Evolutionary conservation across 352 stramenopile genomes (phyloP).

Genomic region (Phytophthora quininea): DNA sequence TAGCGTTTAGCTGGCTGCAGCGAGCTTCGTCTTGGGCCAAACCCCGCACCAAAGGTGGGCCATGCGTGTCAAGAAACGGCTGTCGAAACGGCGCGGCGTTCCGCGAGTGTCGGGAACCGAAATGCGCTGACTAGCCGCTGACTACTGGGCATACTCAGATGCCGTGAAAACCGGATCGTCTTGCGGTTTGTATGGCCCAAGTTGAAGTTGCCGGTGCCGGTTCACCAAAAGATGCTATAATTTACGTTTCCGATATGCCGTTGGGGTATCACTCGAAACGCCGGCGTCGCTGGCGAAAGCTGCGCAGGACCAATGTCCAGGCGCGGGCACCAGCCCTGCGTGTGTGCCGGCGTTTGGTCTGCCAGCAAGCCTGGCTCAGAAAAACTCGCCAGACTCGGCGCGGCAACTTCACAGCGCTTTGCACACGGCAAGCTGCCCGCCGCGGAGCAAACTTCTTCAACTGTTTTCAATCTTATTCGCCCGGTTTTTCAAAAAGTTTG

Average conservation of each 20-base stretch:
- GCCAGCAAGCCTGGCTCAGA: no score
- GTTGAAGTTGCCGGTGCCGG: neutral
- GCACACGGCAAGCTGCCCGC: no score
- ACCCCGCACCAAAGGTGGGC: neutral
- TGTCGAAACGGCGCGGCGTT: neutral
- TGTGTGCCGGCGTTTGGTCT: no score
- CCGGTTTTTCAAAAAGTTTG: neutral
- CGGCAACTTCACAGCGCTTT: no score
- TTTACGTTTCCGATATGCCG: slow-evolving; percentile 2
- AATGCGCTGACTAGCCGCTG: neutral
- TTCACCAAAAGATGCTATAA: slow-evolving; percentile 1
- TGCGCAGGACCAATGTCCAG: no score
- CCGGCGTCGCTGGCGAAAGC: no score
- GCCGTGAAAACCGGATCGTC: neutral
- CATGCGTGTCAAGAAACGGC: neutral
- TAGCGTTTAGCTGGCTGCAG: no score
- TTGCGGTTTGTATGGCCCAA: neutral
- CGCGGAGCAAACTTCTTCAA: no score
- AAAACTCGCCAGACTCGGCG: no score
- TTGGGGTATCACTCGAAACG: neutral
- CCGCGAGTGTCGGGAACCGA: neutral
- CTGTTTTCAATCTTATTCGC: no score
- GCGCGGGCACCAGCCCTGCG: no score
- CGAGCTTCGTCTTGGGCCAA: slow-evolving; percentile 2
- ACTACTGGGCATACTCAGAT: neutral